Percentiles rank a stretch among this genome's conserved stretches.
phyloP scores from a whole-genome alignment of 2,329 filamentous ascomycete genomes.

The Teratosphaeria gauchensis region DNA sequence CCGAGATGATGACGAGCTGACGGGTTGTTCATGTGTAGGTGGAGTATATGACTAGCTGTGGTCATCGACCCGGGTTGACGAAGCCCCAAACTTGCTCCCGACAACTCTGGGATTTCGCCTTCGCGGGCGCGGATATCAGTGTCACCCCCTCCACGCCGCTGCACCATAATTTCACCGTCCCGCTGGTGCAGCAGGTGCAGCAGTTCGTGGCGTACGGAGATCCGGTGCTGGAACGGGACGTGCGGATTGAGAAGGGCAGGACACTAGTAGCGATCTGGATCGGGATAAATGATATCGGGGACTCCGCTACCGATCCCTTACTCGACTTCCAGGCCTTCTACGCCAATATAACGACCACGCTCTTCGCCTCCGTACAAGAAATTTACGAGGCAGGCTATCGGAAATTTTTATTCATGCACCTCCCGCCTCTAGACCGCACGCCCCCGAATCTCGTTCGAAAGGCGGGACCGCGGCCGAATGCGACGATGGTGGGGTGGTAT shows the following conservation, averaged over 20 bases:
- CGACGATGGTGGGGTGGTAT: slow-evolving; percentile 38
- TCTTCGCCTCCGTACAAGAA: not conserved
- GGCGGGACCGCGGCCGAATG: slow-evolving; percentile 32
- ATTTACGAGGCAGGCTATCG: not conserved
- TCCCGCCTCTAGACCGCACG: slow-evolving; percentile 4
- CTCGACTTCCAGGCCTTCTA: slow-evolving; percentile 40
- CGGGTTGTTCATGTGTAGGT: too few species aligned
- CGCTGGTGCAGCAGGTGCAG: slow-evolving; percentile 1
- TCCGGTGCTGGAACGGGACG: slow-evolving; percentile 1
- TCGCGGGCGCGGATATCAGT: slow-evolving; percentile 3
- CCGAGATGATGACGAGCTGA: too few species aligned
- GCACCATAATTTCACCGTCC: slow-evolving; percentile 4
- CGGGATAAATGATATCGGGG: slow-evolving; percentile 47
- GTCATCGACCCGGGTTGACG: slow-evolving; percentile 22
- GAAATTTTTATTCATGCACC: slow-evolving; percentile 1
- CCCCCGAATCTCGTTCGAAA: slow-evolving; percentile 5
- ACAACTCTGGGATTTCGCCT: slow-evolving; percentile 6
- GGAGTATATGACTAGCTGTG: slow-evolving; percentile 44
- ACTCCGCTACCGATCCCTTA: slow-evolving; percentile 36
- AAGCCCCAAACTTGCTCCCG: slow-evolving; percentile 1
- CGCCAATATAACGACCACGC: slow-evolving; percentile 31
- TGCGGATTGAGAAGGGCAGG: not conserved
- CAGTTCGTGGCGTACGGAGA: slow-evolving; percentile 3
- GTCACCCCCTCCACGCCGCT: not conserved
- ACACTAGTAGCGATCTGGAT: slow-evolving; percentile 44